Base-by-base conservation (phyloP, 305 asterid species). In the Ajuga reptans region DNA sequence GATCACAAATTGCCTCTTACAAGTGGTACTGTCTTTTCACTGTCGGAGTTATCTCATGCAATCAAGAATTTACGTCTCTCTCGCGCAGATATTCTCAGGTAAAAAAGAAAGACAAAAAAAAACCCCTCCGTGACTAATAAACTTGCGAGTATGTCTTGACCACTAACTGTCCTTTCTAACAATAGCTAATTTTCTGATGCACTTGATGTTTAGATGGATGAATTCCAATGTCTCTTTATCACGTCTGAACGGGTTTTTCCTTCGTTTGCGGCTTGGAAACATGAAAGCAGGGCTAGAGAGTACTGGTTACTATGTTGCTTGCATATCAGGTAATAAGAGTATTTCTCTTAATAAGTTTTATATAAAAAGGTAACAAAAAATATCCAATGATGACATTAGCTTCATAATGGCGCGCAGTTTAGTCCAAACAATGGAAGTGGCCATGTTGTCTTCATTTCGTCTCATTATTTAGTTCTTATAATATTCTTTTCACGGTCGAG, bases 81-180 rank as follows among this genome's bases (percentile, higher is more conserved):
- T 66, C 97, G 95, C 8, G 72, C 79, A 2, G 85, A 84, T 47
- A 75, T 90, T 73, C 82, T 86, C 76, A 87, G 82, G 95, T 85
- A 80, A 80, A 78, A 18, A 41, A 34, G 41, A 55, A 39, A 39
- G 27, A 21, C 1, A 21, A 21, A 21, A 2, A 2, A 21, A 21
- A 21, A 21, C 27, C 27, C 27, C 27, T 21, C 2, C 27, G 2
- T 21, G 27, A 2, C 27, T 21, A 21, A 21, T 21, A 21, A 0
- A 39, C 0, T 7, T 39, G 45, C 3, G 45, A 31, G 9, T 31
- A 12, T 31, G 15, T 36, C 17, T 71, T 70, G 15, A 31, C 49
- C 61, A n/a, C 21, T 37, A 10, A 16, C 34, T 14, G 9, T 31
- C 42, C 4, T 8, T 57, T 53, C 49, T 21, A 57, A 6, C 36